Evolutionary conservation across 1,139 yeast species (phyloP).

Genomic region (Saccharomyces pastorianus): DNA sequence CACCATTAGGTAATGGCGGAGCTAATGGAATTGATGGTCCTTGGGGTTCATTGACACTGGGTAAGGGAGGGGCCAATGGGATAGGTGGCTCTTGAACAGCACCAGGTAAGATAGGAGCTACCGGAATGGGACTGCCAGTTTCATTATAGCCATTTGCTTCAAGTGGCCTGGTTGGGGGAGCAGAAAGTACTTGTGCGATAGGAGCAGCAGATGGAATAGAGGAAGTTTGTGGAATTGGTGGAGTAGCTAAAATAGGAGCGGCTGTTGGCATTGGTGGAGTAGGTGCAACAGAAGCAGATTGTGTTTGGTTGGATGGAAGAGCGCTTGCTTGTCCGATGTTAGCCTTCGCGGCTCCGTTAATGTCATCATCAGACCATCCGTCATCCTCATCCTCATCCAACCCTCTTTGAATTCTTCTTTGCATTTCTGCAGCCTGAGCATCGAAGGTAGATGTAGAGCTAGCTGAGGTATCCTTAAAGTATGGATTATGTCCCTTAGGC

Average conservation of each 20-base stretch:
- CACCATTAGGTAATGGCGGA: constrained; percentile 13
- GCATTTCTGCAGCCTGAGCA: constrained; percentile 51
- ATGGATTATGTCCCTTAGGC: constrained; percentile 5
- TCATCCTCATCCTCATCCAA: constrained; percentile 39
- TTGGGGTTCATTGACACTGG: constrained; percentile 1
- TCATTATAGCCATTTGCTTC: neutral
- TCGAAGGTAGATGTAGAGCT: constrained; percentile 36
- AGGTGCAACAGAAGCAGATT: constrained; percentile 27
- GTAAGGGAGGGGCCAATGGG: constrained; percentile 32
- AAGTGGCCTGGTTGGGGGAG: neutral
- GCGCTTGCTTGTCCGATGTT: constrained; percentile 12
- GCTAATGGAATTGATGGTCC: constrained; percentile 19
- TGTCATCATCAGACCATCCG: constrained; percentile 50
- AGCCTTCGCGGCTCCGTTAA: constrained; percentile 18
- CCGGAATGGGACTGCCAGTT: constrained; percentile 22
- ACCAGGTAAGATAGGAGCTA: constrained; percentile 27
- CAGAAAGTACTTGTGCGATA: constrained; percentile 13
- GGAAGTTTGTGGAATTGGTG: too few species aligned
- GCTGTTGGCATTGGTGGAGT: too few species aligned
- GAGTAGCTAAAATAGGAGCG: too few species aligned
- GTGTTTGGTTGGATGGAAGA: neutral
- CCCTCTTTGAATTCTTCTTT: constrained; percentile 60
- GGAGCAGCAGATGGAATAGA: constrained; percentile 39
- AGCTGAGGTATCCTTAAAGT: constrained; percentile 21
- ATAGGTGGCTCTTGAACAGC: constrained; percentile 21